Evolutionary conservation across 208 protist genomes (phyloP), one percentile per base, ranked within the genome.

Genomic region (Leishmania tropica): DNA sequence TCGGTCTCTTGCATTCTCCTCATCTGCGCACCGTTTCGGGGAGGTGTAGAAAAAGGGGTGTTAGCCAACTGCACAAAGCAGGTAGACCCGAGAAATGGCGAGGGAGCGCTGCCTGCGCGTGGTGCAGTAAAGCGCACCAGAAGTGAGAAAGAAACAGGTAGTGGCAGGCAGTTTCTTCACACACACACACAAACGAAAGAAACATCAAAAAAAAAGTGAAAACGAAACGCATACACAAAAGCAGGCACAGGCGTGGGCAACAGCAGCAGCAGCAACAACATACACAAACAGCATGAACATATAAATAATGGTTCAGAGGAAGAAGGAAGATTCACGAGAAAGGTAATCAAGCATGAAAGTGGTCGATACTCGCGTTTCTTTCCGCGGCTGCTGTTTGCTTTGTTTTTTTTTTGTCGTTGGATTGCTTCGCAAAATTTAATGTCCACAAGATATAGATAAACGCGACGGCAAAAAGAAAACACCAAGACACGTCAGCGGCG

Each of bases 141-240:
- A 64, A 64, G 7, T 6, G 28, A 64, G 24, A 64, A 35, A 64
- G 24, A 28, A 31, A 64, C 28, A 35, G 58, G 10, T 28, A 11
- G 28, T 31, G 28, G 31, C 28, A 2, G 8, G 31, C 2, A 31
- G 24, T 64, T 64, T 64, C 58, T 31, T 10, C 58, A 31, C 73
- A 76, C 37, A 76, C 73, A 76, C 45, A 64, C 62, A 81, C 67
- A 31, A 64, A 31, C 58, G n/a, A 31, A 13, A 62, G 56, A n/a
- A n/a, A 7, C 7, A 28, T 7, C 58, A 64, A 17, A 28, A 35
- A 28, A 64, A 64, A 62, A 31, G 10, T 6, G 31, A 64, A 28
- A 35, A 31, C 7, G 10, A 35, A 64, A 31, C 28, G 11, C 58
- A 31, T 64, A 28, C 51, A 54, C 10, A 13, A 54, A 21, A 13